Percentiles rank a stretch among this genome's conserved stretches.
phyloP scores from a whole-genome alignment of 176 grass and related monocot species.

The Dendrocalamus sinicus region DNA sequence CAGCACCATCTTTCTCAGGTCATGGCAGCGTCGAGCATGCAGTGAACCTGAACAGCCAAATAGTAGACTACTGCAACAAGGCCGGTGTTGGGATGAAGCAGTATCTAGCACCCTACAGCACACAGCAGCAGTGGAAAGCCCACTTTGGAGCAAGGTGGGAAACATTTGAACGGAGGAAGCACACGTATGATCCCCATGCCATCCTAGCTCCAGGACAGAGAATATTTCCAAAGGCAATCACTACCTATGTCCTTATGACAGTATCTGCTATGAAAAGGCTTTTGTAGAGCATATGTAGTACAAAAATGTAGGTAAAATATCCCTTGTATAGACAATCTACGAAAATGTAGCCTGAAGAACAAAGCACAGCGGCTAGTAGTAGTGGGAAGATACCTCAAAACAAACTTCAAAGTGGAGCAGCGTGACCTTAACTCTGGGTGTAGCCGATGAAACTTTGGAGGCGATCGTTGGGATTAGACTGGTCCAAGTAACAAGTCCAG shows the following conservation, averaged over 20 bases:
- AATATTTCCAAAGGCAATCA: conserved; percentile 74
- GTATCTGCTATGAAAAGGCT: conserved; percentile 37
- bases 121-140: conserved; percentile 81
- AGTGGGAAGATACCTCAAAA: conserved; percentile 36
- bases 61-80: conserved; percentile 71
- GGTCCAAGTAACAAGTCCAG: conserved; percentile 31
- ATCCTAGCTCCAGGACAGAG: conserved; percentile 92
- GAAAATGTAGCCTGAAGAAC: conserved; percentile 38
- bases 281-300: conserved; percentile 55
- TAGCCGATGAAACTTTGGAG: conserved; percentile 37
- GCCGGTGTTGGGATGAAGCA: conserved; percentile 75
- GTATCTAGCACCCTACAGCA: conserved; percentile 82
- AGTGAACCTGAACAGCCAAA: conserved; percentile 70
- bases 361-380: conserved; percentile 32
- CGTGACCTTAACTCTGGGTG: conserved; percentile 15
- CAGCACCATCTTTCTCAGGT: conserved; percentile 57
- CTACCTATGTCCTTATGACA: conserved; percentile 57
- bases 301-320: conserved; percentile 56
- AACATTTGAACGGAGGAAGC: conserved; percentile 82
- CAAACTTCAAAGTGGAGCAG: conserved; percentile 37
- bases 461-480: conserved; percentile 33
- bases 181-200: conserved; percentile 76
- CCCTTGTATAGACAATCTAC: conserved; percentile 51
- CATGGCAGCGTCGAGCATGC: conserved; percentile 59
- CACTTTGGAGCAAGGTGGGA: conserved; percentile 97